Conservation (phyloP, 1,284 basidiomycete genomes). For the Sanghuangporus sanghuang region DNA sequence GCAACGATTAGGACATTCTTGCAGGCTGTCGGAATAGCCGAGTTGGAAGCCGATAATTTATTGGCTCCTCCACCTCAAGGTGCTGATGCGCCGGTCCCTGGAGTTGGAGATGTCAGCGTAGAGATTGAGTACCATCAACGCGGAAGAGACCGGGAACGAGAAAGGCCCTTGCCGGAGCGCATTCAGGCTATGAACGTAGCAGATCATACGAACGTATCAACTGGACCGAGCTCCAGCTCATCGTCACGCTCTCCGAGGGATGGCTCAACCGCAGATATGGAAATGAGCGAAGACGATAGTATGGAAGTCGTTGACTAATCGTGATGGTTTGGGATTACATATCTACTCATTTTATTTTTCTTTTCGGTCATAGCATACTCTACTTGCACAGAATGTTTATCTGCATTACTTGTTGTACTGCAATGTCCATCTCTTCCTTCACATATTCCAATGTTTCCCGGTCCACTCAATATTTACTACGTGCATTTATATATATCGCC, state of each 20-base stretch:
- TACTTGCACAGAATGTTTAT: not conserved
- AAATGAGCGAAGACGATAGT: not conserved
- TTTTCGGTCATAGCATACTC: not conserved
- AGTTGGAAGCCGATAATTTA: not conserved
- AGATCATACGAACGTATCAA: not conserved
- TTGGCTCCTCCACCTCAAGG: not conserved
- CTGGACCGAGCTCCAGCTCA: not conserved
- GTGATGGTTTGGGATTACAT: not conserved
- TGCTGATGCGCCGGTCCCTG: not conserved
- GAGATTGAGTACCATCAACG: not conserved
- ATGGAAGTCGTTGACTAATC: conserved; percentile 1
- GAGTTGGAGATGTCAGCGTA: not conserved
- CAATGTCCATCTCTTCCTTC: not conserved
- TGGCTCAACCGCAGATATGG: not conserved
- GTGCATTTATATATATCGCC: not conserved
- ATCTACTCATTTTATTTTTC: not conserved
- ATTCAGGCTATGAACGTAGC: conserved; percentile 12
- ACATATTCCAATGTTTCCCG: not conserved
- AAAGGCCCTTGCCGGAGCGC: not conserved
- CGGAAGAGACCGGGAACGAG: not conserved
- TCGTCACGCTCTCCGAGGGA: not conserved
- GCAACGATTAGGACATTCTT: conserved; percentile 2
- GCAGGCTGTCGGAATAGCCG: conserved; percentile 4
- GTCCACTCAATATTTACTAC: not conserved
- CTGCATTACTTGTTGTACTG: not conserved